Conservation (phyloP, 1,284 basidiomycete species). For the Leccinum fuscescens region DNA sequence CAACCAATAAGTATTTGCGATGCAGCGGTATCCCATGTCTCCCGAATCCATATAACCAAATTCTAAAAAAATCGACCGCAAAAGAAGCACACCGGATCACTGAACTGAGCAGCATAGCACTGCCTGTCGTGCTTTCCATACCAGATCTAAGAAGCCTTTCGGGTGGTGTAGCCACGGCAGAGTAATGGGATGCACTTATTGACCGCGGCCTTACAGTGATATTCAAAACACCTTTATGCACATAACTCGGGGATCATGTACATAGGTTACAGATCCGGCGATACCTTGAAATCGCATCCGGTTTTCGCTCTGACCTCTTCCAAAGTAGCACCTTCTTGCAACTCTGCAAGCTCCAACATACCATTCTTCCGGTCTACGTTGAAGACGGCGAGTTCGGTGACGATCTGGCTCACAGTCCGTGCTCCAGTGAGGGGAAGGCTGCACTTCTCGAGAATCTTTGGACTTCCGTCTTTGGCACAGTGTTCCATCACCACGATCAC, state of each 20-base stretch:
- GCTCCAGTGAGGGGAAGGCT: conserved; percentile 86
- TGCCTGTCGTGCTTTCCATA: too few relatives aligned
- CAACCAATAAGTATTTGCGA: too few relatives aligned
- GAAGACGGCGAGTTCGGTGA: conserved; percentile 93
- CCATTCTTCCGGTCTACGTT: conserved; percentile 78
- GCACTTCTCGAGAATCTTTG: conserved; percentile 86
- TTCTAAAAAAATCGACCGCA: too few relatives aligned
- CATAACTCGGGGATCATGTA: conserved; percentile 5
- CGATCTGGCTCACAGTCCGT: conserved; percentile 82
- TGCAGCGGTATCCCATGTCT: too few relatives aligned
- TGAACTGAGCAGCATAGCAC: too few relatives aligned
- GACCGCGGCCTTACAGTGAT: not conserved
- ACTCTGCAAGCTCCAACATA: conserved; percentile 74
- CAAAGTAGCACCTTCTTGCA: conserved; percentile 80
- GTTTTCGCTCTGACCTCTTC: conserved; percentile 88
- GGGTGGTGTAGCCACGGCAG: too few relatives aligned
- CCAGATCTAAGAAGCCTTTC: too few relatives aligned
- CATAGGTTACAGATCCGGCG: conserved; percentile 39
- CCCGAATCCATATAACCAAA: too few relatives aligned
- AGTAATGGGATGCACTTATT: not conserved
- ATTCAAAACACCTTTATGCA: not conserved
- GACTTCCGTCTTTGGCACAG: conserved; percentile 83
- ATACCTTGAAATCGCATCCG: conserved; percentile 71
- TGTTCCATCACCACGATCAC: conserved; percentile 90
- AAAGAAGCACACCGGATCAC: too few relatives aligned